phyloP scores from a whole-genome alignment of 345 rosid genomes.

The Bruguiera parviflora region DNA sequence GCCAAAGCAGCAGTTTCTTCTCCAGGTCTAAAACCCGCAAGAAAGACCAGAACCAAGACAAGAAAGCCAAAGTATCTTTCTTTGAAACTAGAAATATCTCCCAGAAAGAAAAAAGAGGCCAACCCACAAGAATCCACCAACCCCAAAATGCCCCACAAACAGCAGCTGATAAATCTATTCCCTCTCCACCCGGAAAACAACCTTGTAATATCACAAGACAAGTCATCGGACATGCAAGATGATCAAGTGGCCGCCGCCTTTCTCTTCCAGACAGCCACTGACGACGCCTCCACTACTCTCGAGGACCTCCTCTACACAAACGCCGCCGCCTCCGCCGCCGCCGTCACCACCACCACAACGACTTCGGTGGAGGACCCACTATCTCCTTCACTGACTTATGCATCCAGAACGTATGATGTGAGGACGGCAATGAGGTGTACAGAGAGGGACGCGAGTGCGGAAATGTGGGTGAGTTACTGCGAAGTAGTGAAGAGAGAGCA shows the following conservation, averaged over 20 bases:
- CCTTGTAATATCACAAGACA: constrained; percentile 3
- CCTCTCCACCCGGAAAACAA: constrained; percentile 44
- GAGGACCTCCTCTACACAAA: constrained; percentile 50
- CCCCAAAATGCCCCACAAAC: constrained; percentile 7
- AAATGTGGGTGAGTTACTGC: constrained; percentile 81
- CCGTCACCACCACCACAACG: constrained; percentile 25
- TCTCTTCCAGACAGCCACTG: constrained; percentile 46
- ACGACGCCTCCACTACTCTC: constrained; percentile 57
- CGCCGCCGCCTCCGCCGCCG: constrained; percentile 20
- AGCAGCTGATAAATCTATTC: constrained; percentile 26
- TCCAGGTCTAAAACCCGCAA: constrained; percentile 25
- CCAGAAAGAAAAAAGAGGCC: constrained; percentile 10
- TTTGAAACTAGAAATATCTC: constrained; percentile 43
- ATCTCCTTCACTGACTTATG: constrained; percentile 23
- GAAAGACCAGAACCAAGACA: constrained; percentile 51
- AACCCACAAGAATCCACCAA: constrained; percentile 1
- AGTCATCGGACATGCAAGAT: constrained; percentile 28
- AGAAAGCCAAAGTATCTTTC: constrained; percentile 70
- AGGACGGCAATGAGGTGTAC: constrained; percentile 65
- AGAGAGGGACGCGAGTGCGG: constrained; percentile 52
- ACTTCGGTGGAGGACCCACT: constrained; percentile 25
- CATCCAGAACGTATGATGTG: constrained; percentile 11
- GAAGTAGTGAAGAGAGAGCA: constrained; percentile 56
- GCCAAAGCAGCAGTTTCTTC: constrained; percentile 19
- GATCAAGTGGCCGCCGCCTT: constrained; percentile 41